Base-by-base conservation (phyloP, 176 grass and related monocot species). In the Oropetium thomaeum region DNA sequence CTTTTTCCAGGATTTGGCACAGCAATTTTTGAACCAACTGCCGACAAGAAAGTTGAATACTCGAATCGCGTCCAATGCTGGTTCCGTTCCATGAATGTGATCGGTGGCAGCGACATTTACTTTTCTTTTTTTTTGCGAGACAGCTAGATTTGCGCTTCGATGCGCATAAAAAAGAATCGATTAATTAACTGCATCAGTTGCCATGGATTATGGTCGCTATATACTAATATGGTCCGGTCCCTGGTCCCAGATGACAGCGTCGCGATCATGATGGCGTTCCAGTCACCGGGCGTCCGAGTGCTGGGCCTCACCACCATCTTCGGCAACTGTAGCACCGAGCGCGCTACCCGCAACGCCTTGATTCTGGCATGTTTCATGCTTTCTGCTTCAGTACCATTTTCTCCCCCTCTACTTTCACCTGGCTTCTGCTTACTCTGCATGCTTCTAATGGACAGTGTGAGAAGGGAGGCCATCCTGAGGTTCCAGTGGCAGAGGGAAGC, bases 231-330 rank as follows among this genome's bases (percentile, higher is more conserved):
- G 13, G 2, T 16, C 5, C 0, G 16, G 20, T 49, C 42, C 43
- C 44, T n/a, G 5, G 13, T 81, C 58, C 2, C 73, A 97, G 95
- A 97, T 66, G 95, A 97, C 65, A 97, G 95, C 41, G 84, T 93
- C 58, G 64, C 91, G 11, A 89, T 93, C 33, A 70, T 97, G 64
- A 97, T 97, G 91, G 95, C 95, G 4, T 89, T 97, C 76, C 83
- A 89, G 64, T 67, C 68, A 5, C 67, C 85, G 22, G 67, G 82
- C 22, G 71, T 97, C 15, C 62, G 88, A 64, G 52, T 97, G 69
- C 31, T 97, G 2, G 91, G 95, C 6, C 87, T 97, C 19, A 93
- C 95, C 34, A 97, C 95, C 27, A 92, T 93, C 69, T 97, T 93
- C 76, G 95, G 95, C 51, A 97, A 97, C 68, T 87, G 88, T 68